Evolutionary conservation across 2,329 filamentous ascomycete species (phyloP).

Genomic region (Neofusicoccum ribis): DNA sequence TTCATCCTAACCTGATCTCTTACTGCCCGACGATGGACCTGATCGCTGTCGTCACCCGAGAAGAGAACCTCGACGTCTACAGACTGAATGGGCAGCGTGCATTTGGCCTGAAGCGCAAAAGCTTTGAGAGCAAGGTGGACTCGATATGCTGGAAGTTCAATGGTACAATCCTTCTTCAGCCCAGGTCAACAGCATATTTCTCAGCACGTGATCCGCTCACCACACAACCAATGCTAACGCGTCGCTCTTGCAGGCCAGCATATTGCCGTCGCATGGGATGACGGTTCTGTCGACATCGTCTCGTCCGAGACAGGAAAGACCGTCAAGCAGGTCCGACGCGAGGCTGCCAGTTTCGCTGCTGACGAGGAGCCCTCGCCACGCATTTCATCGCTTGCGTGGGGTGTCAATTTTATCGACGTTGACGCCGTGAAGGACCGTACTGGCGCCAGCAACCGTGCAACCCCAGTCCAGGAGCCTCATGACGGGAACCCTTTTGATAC

Average conservation of each 20-base stretch:
- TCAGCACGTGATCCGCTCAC: slow-evolving; percentile 1
- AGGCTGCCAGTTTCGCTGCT: neutral
- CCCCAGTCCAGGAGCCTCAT: neutral
- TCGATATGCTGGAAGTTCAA: slow-evolving; percentile 50
- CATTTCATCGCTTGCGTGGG: slow-evolving; percentile 55
- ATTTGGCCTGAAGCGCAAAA: slow-evolving; percentile 53
- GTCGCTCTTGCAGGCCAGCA: slow-evolving; percentile 59
- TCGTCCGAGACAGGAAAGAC: slow-evolving; percentile 80
- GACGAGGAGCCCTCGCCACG: slow-evolving; percentile 23
- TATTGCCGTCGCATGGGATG: slow-evolving; percentile 80
- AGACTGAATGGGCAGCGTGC: slow-evolving; percentile 74
- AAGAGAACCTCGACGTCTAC: slow-evolving; percentile 72
- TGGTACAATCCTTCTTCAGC: slow-evolving; percentile 27
- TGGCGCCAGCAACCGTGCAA: slow-evolving; percentile 25
- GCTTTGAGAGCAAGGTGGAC: slow-evolving; percentile 35
- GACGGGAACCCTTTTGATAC: slow-evolving; percentile 16
- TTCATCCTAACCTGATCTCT: slow-evolving; percentile 61
- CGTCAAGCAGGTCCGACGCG: slow-evolving; percentile 41
- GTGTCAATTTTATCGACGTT: slow-evolving; percentile 55
- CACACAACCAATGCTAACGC: slow-evolving; percentile 1
- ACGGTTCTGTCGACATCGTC: slow-evolving; percentile 74
- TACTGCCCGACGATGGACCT: slow-evolving; percentile 87
- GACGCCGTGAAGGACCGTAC: slow-evolving; percentile 45
- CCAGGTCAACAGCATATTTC: neutral
- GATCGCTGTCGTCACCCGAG: slow-evolving; percentile 68